Conservation (phyloP, 495 filamentous ascomycete species). For the Penicillium waksmanii region DNA sequence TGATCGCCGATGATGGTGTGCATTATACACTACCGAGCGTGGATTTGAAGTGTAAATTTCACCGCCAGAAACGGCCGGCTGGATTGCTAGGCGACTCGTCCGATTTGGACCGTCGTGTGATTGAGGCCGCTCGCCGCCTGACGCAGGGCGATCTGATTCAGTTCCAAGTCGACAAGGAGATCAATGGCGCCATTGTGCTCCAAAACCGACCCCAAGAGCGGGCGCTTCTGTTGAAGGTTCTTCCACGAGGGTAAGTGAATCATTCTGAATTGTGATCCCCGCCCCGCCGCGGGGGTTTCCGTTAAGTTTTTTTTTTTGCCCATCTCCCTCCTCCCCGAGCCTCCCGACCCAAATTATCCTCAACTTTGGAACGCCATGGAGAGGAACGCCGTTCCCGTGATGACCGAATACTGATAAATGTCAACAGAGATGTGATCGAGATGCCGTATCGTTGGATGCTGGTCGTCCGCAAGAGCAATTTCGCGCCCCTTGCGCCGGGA, state of each 20-base stretch:
- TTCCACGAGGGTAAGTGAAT: conserved; percentile 80
- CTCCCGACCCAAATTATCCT: conserved; percentile 15
- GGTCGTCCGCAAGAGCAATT: conserved; percentile 56
- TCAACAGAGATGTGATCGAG: conserved; percentile 53
- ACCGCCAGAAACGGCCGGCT: conserved; percentile 81
- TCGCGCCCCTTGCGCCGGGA: conserved; percentile 52
- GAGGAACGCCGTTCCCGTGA: neutral
- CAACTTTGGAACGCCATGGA: conserved; percentile 2
- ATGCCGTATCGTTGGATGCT: conserved; percentile 60
- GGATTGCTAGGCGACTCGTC: conserved; percentile 70
- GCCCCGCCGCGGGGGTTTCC: conserved; percentile 3
- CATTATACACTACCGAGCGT: conserved; percentile 88
- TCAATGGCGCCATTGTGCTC: conserved; percentile 87
- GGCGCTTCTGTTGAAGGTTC: conserved; percentile 76
- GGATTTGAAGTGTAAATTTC: conserved; percentile 92
- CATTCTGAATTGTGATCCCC: conserved; percentile 1
- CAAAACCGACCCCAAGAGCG: conserved; percentile 73
- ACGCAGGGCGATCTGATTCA: conserved; percentile 80
- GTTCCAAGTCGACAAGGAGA: conserved; percentile 84
- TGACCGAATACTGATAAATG: conserved; percentile 29
- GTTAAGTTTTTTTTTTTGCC: conserved; percentile 7
- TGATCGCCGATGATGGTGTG: conserved; percentile 88
- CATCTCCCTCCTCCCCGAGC: conserved; percentile 10
- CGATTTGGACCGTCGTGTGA: conserved; percentile 60
- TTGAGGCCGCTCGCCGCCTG: conserved; percentile 66